These are phyloP conservation scores for Herpomyces periplanetae DNA, from an alignment of 2,329 filamentous ascomycete species.

Conservation along the genomic window DNA sequence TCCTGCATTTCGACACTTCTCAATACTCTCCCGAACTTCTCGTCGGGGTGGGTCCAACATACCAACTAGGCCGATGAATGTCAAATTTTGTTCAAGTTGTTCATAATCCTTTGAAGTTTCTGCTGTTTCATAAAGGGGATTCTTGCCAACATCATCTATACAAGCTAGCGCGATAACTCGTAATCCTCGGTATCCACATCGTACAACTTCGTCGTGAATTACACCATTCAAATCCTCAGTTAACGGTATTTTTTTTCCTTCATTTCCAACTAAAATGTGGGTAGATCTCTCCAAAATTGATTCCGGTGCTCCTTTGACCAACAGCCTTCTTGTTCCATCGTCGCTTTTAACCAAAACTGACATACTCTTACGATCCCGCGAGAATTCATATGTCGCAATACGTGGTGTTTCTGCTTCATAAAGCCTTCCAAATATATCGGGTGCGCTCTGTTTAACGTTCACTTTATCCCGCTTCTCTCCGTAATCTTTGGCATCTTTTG, in stretches of 20 bases:
- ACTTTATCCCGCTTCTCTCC: conserved; percentile 10
- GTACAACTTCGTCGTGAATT: conserved; percentile 36
- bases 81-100: conserved; percentile 68
- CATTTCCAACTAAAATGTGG: conserved; percentile 30
- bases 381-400: conserved; percentile 77
- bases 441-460: too few species aligned
- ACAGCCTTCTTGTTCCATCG: conserved; percentile 28
- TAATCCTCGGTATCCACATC: conserved; percentile 66
- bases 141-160: conserved; percentile 29
- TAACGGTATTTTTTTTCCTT: conserved; percentile 36
- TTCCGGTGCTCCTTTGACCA: conserved; percentile 89
- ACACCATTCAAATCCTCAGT: conserved; percentile 25
- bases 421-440: too few species aligned
- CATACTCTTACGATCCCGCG: conserved; percentile 93
- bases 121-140: conserved; percentile 28
- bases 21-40: conserved; percentile 52
- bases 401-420: conserved; percentile 38
- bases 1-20: conserved; percentile 59
- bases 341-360: conserved; percentile 55
- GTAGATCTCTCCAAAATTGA: conserved; percentile 74
- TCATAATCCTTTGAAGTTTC: conserved; percentile 50
- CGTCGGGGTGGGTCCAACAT: conserved; percentile 90
- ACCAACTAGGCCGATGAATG: conserved; percentile 57
- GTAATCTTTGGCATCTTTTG: conserved; percentile 22
- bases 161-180: conserved; percentile 77